Conservation (phyloP, 805 yeast genomes). For the Pichia eremophila region DNA sequence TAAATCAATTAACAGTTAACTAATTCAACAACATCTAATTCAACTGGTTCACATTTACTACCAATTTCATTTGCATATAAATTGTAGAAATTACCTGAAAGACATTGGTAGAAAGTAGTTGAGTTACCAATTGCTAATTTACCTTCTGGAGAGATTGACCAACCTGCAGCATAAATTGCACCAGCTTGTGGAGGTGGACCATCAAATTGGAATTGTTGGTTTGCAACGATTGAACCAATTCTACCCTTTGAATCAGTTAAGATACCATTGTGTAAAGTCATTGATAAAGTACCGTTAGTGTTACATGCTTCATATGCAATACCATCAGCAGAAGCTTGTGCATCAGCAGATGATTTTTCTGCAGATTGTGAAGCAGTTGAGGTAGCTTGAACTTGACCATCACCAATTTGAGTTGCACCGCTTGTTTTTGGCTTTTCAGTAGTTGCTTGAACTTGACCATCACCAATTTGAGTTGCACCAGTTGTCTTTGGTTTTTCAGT, state of each 20-base stretch:
- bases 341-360: slow-evolving; percentile 14
- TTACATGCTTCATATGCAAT: slow-evolving; percentile 26
- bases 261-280: slow-evolving; percentile 32
- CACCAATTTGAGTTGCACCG: slow-evolving; percentile 40
- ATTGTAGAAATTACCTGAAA: slow-evolving; percentile 51
- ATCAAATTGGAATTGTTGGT: slow-evolving; percentile 58
- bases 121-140: slow-evolving; percentile 42
- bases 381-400: slow-evolving; percentile 49
- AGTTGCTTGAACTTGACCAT: slow-evolving; percentile 36
- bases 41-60: slow-evolving; percentile 36
- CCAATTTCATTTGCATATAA: slow-evolving; percentile 42
- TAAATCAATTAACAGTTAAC: slow-evolving; percentile 29
- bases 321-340: slow-evolving; percentile 2
- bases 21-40: slow-evolving; percentile 36
- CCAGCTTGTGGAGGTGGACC: slow-evolving; percentile 61
- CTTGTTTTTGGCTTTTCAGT: slow-evolving; percentile 24
- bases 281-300: slow-evolving; percentile 30
- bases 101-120: slow-evolving; percentile 43
- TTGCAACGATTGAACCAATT: slow-evolving; percentile 52
- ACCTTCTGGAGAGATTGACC: slow-evolving; percentile 37
- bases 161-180: slow-evolving; percentile 43
- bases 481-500: slow-evolving; percentile 11
- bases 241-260: slow-evolving; percentile 42
- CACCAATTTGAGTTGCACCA: slow-evolving; percentile 33
- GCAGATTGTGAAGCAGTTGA: slow-evolving; percentile 26